Base-by-base conservation (phyloP, 148 eudicot species). In the Chenopodium album region DNA sequence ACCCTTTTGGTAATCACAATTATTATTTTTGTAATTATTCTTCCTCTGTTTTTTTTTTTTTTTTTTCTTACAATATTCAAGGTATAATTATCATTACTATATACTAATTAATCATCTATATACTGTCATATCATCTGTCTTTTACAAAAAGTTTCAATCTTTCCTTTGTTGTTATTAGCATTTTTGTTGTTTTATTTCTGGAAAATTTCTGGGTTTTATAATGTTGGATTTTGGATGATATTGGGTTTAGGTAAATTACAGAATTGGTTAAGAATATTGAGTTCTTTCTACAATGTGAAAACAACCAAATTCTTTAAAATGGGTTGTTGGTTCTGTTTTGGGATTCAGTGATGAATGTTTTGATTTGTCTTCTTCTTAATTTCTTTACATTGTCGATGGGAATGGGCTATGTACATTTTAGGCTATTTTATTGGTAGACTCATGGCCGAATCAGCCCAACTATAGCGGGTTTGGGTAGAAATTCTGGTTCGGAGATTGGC, bases 31-130 rank as follows among this genome's bases (percentile, higher is more conserved):
- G 37, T 34, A 34, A 34, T 34, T 34, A 34, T 41, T 41, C 0
- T 41, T 41, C 44, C 44, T 41, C 54, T 50, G 13, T 73, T 73
- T 73, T 73, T 74, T 16, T 44, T 28, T 34, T 66, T 26, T 67
- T 19, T 3, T 4, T 3, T 32, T 1, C 37, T 50, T 4, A 78
- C 71, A 73, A 41, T 32, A 16, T 37, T 37, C 64, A 77, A 84
- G 83, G 83, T 84, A 80, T 56, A 17, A 1, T 17, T 52, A 10
- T 14, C 16, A 2, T 14, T 52, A 52, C 56, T 52, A 52, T 14
- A 10, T 37, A 81, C 78, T 70, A 62, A 62, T 80, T 70, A 62
- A 62, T 80, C 71, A 62, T 63, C 47, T 6, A 41, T 41, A 41
- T 41, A 17, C 66, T 70, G 23, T 12, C 68, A 67, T 23, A 34